Conservation (phyloP, 768 basidiomycete genomes). For the Mrakia frigida region DNA sequence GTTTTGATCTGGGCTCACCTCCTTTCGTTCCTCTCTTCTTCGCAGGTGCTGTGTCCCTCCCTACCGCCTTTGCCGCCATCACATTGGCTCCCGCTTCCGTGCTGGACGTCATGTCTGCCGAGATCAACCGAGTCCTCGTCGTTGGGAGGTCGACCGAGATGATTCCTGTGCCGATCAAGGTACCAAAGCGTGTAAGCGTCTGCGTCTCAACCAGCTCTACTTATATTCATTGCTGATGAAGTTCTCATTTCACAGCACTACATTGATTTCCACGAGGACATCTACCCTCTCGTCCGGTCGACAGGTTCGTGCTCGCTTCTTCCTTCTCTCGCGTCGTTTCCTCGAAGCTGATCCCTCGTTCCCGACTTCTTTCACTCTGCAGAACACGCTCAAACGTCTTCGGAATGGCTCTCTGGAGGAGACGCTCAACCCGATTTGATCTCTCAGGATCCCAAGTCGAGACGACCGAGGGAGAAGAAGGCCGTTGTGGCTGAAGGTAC, state of each 20-base stretch:
- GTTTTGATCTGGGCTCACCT: no score
- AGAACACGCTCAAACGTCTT: conserved; percentile 32
- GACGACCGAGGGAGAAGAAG: not conserved
- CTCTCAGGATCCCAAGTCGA: conserved; percentile 22
- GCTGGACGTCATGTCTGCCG: conserved; percentile 45
- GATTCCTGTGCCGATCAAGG: conserved; percentile 41
- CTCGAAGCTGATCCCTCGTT: not conserved
- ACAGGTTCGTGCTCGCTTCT: conserved; percentile 23
- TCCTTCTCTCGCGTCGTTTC: not conserved
- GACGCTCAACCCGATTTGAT: not conserved
- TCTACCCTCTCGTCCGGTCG: conserved; percentile 39
- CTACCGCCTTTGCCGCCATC: conserved; percentile 36
- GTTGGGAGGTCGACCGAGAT: conserved; percentile 41
- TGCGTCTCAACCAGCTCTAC: not conserved
- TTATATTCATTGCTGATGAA: not conserved
- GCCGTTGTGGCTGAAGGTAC: not conserved
- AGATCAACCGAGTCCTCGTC: conserved; percentile 42
- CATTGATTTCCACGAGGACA: conserved; percentile 45
- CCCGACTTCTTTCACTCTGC: not conserved
- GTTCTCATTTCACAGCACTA: conserved; percentile 35
- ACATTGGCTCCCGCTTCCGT: conserved; percentile 39
- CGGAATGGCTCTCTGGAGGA: conserved; percentile 31
- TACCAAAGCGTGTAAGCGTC: conserved; percentile 40
- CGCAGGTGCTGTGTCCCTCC: conserved; percentile 32
- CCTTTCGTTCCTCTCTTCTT: no score